Percentiles rank a stretch among this genome's conserved stretches.
Conservation (phyloP, 192 early-diverging fungal genomes). For the Phlyctochytrium bullatum region DNA sequence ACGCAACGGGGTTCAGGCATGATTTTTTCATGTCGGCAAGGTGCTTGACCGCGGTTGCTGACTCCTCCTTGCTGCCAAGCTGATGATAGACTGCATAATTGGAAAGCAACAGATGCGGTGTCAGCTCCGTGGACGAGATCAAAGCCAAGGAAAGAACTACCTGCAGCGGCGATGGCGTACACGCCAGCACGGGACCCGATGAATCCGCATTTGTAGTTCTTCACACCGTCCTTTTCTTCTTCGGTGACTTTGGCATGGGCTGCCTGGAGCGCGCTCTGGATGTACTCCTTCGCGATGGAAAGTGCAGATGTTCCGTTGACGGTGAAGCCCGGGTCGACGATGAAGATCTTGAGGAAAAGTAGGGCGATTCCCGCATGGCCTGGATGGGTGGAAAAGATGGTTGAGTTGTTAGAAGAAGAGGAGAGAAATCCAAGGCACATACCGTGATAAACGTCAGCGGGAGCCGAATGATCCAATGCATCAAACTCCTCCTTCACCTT, state of each 20-base stretch:
- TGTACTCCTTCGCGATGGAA: constrained; percentile 13
- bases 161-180: constrained; percentile 18
- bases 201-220: constrained; percentile 12
- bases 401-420: too few relatives aligned
- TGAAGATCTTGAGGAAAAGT: neutral
- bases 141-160: constrained; percentile 4
- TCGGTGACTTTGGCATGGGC: too few relatives aligned
- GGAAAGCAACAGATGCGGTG: too few relatives aligned
- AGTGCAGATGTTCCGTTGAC: neutral
- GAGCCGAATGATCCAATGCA: neutral
- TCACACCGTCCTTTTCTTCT: neutral
- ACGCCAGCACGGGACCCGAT: constrained; percentile 15
- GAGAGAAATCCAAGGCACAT: too few relatives aligned
- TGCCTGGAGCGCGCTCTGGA: constrained; percentile 9
- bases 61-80: neutral
- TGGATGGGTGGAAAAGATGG: too few relatives aligned
- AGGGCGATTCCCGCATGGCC: neutral
- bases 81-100: neutral
- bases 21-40: neutral
- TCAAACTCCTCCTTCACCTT: neutral
- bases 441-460: neutral
- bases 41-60: neutral
- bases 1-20: neutral
- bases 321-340: neutral
- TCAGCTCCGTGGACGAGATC: too few relatives aligned